Evolutionary conservation across 805 yeast species (phyloP).

Genomic region (Kodamaea neixiangensis): DNA sequence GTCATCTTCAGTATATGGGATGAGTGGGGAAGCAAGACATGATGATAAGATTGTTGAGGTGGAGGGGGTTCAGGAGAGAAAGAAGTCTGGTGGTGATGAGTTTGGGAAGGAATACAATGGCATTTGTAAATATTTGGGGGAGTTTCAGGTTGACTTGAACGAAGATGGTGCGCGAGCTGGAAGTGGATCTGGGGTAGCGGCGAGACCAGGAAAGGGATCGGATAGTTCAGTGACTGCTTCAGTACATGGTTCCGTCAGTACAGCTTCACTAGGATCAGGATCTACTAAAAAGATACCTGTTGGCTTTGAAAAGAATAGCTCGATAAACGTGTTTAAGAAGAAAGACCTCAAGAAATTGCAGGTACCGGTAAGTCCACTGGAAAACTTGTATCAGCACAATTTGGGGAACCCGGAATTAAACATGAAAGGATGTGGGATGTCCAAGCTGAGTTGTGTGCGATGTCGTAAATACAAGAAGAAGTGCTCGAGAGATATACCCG

Average conservation of each 20-base stretch:
- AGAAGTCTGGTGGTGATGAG: neutral
- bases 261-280: too few relatives aligned
- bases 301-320: slow-evolving; percentile 8
- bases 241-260: too few relatives aligned
- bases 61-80: neutral
- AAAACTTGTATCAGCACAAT: slow-evolving; percentile 25
- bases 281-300: neutral
- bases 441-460: slow-evolving; percentile 31
- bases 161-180: neutral
- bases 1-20: neutral
- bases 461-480: slow-evolving; percentile 34
- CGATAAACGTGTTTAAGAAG: slow-evolving; percentile 31
- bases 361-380: neutral
- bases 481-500: slow-evolving; percentile 33
- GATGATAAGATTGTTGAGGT: neutral
- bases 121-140: slow-evolving; percentile 22
- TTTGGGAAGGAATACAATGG: slow-evolving; percentile 17
- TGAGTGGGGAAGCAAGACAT: neutral
- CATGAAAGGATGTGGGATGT: slow-evolving; percentile 19
- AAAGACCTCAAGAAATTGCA: slow-evolving; percentile 22
- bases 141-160: slow-evolving; percentile 21
- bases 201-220: neutral
- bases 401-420: slow-evolving; percentile 22
- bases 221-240: slow-evolving; percentile 12
- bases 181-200: neutral